Percentiles rank a stretch among this genome's conserved stretches.
Evolutionary conservation across 768 basidiomycete genomes (phyloP).

Genomic region (Chalciporus chontae): DNA sequence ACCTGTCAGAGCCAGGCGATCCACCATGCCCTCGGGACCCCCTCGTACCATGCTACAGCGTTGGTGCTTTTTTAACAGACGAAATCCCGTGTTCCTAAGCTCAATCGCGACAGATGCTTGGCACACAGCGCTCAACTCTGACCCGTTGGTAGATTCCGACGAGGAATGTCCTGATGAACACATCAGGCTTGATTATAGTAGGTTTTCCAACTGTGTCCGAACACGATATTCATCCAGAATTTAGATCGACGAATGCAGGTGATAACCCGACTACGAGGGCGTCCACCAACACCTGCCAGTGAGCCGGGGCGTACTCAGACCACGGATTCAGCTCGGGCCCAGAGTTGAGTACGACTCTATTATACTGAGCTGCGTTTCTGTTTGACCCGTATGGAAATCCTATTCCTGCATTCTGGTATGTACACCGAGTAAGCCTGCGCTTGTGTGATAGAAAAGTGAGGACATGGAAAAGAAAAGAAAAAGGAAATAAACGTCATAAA

Average conservation of each 20-base stretch:
- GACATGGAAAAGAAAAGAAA: slow-evolving; percentile 12
- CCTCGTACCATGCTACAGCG: slow-evolving; percentile 64
- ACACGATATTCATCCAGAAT: slow-evolving; percentile 8
- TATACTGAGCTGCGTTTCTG: neutral
- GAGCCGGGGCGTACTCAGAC: slow-evolving; percentile 34
- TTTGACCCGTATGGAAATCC: slow-evolving; percentile 1
- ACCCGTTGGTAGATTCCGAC: slow-evolving; percentile 75
- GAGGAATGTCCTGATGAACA: slow-evolving; percentile 66
- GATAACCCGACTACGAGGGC: slow-evolving; percentile 54
- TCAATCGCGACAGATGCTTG: slow-evolving; percentile 55
- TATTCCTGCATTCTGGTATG: slow-evolving; percentile 9
- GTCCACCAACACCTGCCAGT: slow-evolving; percentile 57
- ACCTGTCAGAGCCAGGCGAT: slow-evolving; percentile 24
- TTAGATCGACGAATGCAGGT: slow-evolving; percentile 60
- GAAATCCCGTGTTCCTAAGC: neutral
- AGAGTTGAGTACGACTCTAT: neutral
- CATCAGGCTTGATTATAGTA: slow-evolving; percentile 63
- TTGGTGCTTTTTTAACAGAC: slow-evolving; percentile 32
- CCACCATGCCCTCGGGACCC: slow-evolving; percentile 26
- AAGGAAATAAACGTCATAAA: slow-evolving; percentile 12
- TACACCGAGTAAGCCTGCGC: slow-evolving; percentile 4
- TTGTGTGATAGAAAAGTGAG: slow-evolving; percentile 19
- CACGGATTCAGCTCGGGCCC: neutral
- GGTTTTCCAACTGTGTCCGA: slow-evolving; percentile 3
- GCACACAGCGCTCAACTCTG: slow-evolving; percentile 61